A percentile compares a stretch with the other conserved stretches of the same genome.
Evolutionary conservation across 768 basidiomycete genomes (phyloP).

Genomic region (Pilatotrama ljubarskyi): DNA sequence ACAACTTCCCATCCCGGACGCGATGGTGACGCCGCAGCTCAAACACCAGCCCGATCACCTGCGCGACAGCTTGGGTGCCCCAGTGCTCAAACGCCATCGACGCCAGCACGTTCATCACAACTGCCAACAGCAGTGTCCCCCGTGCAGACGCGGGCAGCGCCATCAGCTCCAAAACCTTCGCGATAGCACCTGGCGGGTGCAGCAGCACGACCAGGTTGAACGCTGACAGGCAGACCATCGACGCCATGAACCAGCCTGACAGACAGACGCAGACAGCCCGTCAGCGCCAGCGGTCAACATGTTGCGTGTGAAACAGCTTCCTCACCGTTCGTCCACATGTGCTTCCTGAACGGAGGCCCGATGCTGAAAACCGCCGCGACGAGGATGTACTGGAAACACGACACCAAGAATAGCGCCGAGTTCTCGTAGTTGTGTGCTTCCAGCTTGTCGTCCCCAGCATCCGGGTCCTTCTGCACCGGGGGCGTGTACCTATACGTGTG

Average conservation of each 20-base stretch:
- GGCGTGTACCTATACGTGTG: conserved; percentile 65
- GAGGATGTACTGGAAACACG: conserved; percentile 98
- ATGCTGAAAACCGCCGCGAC: conserved; percentile 98
- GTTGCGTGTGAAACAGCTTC: conserved; percentile 9
- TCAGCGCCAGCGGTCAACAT: not conserved
- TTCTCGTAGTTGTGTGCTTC: conserved; percentile 91
- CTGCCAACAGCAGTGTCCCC: conserved; percentile 64
- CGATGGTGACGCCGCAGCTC: conserved; percentile 48
- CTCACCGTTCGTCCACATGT: conserved; percentile 94
- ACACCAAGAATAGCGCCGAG: conserved; percentile 86
- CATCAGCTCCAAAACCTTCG: conserved; percentile 73
- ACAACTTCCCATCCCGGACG: conserved; percentile 67
- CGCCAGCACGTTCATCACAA: conserved; percentile 64
- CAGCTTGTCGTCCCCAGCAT: conserved; percentile 61
- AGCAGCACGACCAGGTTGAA: conserved; percentile 83
- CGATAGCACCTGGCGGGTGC: conserved; percentile 59
- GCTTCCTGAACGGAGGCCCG: conserved; percentile 92
- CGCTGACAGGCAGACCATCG: conserved; percentile 62
- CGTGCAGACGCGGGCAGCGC: conserved; percentile 68
- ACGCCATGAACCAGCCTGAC: conserved; percentile 71
- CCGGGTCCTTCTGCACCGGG: conserved; percentile 50
- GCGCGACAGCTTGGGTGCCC: conserved; percentile 59
- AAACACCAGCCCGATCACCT: conserved; percentile 48
- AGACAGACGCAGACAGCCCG: not conserved
- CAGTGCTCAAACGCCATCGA: conserved; percentile 81